These are phyloP conservation scores for Paramecium primaurelia DNA, from an alignment of 73 alveolate species.

Conservation along the genomic window DNA sequence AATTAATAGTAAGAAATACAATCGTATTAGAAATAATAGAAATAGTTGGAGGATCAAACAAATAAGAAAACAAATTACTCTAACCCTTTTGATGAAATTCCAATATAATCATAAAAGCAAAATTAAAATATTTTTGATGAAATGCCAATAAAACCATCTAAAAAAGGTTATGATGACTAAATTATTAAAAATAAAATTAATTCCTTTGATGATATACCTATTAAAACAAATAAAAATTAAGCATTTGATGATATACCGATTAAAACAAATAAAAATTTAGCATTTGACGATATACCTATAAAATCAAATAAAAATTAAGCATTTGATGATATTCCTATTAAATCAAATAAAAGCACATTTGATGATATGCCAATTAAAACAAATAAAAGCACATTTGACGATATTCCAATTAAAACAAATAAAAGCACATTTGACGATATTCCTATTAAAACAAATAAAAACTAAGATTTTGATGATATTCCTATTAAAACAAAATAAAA, in stretches of 20 bases:
- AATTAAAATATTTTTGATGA: slow-evolving; percentile 2
- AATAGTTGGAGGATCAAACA: background rate
- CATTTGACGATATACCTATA: background rate
- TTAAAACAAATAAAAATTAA: background rate
- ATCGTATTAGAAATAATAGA: background rate
- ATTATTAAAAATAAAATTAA: slow-evolving; percentile 1
- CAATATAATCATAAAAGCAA: background rate
- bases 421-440: slow-evolving; percentile 7
- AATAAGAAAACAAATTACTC: background rate
- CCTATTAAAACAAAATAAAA: background rate
- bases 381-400: background rate
- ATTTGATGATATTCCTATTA: slow-evolving; percentile 28
- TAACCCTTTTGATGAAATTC: background rate
- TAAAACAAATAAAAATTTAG: background rate
- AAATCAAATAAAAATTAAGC: background rate
- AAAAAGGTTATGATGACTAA: background rate
- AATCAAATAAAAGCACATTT: background rate
- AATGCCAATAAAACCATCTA: background rate
- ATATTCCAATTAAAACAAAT: background rate
- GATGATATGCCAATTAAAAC: too few relatives aligned
- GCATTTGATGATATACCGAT: slow-evolving; percentile 28
- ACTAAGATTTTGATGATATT: background rate
- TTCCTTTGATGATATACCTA: background rate
- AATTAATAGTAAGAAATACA: background rate
- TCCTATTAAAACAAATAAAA: background rate